phyloP scores from a whole-genome alignment of 176 grass and related monocot species.

The Musa acuminata region DNA sequence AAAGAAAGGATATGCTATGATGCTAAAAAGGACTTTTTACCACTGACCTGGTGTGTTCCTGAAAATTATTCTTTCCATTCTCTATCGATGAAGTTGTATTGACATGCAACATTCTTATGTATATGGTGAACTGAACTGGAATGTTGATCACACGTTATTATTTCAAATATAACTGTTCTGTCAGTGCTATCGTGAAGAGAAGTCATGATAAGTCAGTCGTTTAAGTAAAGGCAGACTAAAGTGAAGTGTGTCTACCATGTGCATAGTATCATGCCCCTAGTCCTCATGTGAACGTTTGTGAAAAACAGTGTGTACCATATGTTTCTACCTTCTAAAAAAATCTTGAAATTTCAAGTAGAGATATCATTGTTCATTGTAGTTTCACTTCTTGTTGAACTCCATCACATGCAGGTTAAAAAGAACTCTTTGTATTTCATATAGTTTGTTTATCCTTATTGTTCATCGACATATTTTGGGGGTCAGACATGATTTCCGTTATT shows the following conservation, averaged over 20 bases:
- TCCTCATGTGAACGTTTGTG: background rate
- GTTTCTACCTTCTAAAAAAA: background rate
- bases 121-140: background rate
- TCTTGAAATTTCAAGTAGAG: background rate
- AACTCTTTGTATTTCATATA: background rate
- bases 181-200: background rate
- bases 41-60: background rate
- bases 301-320: background rate
- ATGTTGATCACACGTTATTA: background rate
- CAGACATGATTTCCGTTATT: background rate
- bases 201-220: background rate
- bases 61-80: no score
- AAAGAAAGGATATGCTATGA: slow-evolving; percentile 54
- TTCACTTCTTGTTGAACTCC: background rate
- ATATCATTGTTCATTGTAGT: background rate
- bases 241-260: background rate
- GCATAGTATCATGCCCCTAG: background rate
- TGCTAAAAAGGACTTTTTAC: background rate
- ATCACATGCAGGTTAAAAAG: background rate
- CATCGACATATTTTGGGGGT: background rate
- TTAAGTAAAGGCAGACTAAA: background rate
- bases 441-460: background rate
- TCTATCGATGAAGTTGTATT: background rate
- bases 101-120: background rate
- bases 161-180: background rate